Base-by-base conservation (phyloP, 305 asterid species). In the Fraxinus baroniana region DNA sequence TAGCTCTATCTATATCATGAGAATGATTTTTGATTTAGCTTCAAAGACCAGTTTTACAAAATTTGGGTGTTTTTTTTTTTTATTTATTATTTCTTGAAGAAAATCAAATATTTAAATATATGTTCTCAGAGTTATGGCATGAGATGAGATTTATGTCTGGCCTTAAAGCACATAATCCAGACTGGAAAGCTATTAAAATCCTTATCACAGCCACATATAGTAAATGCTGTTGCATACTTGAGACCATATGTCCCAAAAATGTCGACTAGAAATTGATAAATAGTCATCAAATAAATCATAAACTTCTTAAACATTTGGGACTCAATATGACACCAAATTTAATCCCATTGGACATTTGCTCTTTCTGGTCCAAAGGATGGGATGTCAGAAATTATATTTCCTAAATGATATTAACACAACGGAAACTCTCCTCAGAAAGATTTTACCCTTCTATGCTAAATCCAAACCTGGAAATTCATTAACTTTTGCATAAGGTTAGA, bases 1-100 rank as follows among this genome's bases (percentile, higher is more conserved):
- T 24, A 28, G 70, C 28, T 46, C 80, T 70, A 76, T 79, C 80
- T 41, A 70, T 24, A 66, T 36, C 35, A 79, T 32, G 80, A 73
- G 80, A 66, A 66, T 66, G 37, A 66, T 26, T 66, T 24, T 26
- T 26, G 20, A 66, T 26, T 26, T 26, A 68, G 37, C 37, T 68
- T 68, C 74, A 68, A 68, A 28, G 74, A 28, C 18, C 37, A 10
- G 37, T 28, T 68, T 68, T 68, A 68, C 8, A 6, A 26, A 30
- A 68, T 68, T 28, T 68, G 5, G 7, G 36, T 30, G n/a, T 12
- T 30, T 66, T 66, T 26, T 24, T n/a, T 24, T 9, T 7, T 7
- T 62, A 28, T 28, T 32, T 32, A 32, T 32, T 32, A 32, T 24
- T 24, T 66, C 33, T 64, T 8, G n/a, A 28, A 26, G 74, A 24